Conservation (phyloP, 495 filamentous ascomycete species). For the Lophium mytilinum region DNA sequence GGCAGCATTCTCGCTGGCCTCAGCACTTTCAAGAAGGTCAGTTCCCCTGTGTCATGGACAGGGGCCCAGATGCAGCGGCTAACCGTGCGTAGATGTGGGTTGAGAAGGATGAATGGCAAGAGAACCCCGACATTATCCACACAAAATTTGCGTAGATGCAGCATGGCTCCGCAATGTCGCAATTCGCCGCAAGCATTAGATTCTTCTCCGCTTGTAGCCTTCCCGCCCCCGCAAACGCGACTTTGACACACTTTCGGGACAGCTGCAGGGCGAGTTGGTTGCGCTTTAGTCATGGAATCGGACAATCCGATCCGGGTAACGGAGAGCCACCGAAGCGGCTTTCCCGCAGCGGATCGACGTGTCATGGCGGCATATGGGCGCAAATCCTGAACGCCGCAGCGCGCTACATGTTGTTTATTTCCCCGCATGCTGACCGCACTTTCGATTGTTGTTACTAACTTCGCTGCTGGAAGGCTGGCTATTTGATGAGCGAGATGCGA, state of each 20-base stretch:
- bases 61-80: slow-evolving; percentile 8
- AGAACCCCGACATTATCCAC: slow-evolving; percentile 97
- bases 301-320: slow-evolving; percentile 7
- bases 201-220: slow-evolving; percentile 8
- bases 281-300: slow-evolving; percentile 24
- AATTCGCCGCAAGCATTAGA: slow-evolving; percentile 8
- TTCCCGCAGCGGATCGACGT: slow-evolving; percentile 6
- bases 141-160: slow-evolving; percentile 77
- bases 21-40: slow-evolving; percentile 96
- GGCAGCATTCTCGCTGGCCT: slow-evolving; percentile 94
- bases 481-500: neutral
- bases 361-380: neutral
- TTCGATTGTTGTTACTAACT: neutral
- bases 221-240: slow-evolving; percentile 22
- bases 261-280: slow-evolving; percentile 19
- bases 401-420: slow-evolving; percentile 12
- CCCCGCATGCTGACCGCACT: slow-evolving; percentile 19
- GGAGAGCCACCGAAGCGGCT: neutral
- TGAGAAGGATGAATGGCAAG: slow-evolving; percentile 97
- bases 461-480: too few species aligned
- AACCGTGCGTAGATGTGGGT: slow-evolving; percentile 79
- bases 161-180: slow-evolving; percentile 10
- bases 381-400: slow-evolving; percentile 7
- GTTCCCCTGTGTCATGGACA: slow-evolving; percentile 18
- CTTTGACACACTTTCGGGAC: slow-evolving; percentile 7